Evolutionary conservation across 768 basidiomycete genomes (phyloP).

Genomic region (Lentinula sp.): DNA sequence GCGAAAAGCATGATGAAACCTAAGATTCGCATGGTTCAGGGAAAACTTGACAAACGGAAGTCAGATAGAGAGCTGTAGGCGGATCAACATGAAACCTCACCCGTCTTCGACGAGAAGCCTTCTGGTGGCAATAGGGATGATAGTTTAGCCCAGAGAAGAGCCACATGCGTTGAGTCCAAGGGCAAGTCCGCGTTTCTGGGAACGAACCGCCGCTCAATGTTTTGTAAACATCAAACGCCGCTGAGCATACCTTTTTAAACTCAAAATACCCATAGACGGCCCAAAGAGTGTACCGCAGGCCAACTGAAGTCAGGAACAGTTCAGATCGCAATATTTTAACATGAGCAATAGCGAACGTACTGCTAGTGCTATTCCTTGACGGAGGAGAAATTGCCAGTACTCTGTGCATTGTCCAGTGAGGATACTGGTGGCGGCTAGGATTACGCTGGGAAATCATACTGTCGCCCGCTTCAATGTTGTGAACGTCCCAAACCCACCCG

Average conservation of each 20-base stretch:
- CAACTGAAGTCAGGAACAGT: constrained; percentile 24
- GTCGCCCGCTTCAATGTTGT: too few relatives aligned
- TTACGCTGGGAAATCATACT: too few relatives aligned
- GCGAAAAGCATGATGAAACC: constrained; percentile 54
- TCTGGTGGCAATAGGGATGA: constrained; percentile 58
- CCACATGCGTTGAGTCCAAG: constrained; percentile 65
- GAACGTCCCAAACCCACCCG: too few relatives aligned
- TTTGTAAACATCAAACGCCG: neutral
- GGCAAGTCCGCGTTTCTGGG: constrained; percentile 42
- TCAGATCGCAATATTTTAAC: neutral
- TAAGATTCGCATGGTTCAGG: constrained; percentile 70
- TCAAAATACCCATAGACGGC: constrained; percentile 49
- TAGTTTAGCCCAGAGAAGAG: constrained; percentile 61
- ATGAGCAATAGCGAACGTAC: constrained; percentile 28
- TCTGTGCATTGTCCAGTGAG: constrained; percentile 61
- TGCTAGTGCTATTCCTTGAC: constrained; percentile 64
- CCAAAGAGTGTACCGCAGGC: constrained; percentile 57
- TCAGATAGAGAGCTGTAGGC: neutral
- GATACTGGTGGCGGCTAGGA: constrained; percentile 53
- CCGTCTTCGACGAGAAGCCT: constrained; percentile 45
- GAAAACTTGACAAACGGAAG: constrained; percentile 36
- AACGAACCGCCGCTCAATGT: neutral
- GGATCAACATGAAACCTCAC: constrained; percentile 26
- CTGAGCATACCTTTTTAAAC: constrained; percentile 45
- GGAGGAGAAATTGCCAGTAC: constrained; percentile 77